phyloP scores from a whole-genome alignment of 192 early-diverging fungal species.

The Rhizophagus prolifer region DNA sequence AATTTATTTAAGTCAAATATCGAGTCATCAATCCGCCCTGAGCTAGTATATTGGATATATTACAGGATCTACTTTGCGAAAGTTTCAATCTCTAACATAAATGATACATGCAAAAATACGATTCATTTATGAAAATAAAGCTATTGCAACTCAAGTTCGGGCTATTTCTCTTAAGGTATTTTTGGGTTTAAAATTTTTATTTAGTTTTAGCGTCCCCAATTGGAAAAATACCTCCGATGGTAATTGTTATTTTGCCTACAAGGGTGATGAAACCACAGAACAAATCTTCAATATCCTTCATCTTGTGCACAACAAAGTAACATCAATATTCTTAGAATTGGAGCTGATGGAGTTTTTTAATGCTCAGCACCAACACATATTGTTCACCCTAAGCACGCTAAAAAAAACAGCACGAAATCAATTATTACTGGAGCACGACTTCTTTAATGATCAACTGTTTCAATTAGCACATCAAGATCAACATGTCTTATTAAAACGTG shows the following conservation, averaged over 20 bases:
- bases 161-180: background rate
- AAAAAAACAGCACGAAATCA: background rate
- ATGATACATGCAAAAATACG: background rate
- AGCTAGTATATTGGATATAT: too few relatives aligned
- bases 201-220: background rate
- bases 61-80: too few relatives aligned
- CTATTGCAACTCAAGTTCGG: background rate
- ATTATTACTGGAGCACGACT: background rate
- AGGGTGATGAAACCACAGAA: background rate
- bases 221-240: background rate
- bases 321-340: background rate
- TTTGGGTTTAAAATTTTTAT: background rate
- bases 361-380: background rate
- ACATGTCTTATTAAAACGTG: too few relatives aligned
- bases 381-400: background rate
- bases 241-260: background rate
- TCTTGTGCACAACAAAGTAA: background rate
- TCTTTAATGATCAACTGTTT: background rate
- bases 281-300: background rate
- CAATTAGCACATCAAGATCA: background rate
- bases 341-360: background rate
- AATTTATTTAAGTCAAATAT: too few relatives aligned
- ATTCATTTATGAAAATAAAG: background rate
- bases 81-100: too few relatives aligned
- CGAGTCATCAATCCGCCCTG: too few relatives aligned